Evolutionary conservation across 768 basidiomycete genomes (phyloP).

Genomic region (Cyclocybe cylindracea): DNA sequence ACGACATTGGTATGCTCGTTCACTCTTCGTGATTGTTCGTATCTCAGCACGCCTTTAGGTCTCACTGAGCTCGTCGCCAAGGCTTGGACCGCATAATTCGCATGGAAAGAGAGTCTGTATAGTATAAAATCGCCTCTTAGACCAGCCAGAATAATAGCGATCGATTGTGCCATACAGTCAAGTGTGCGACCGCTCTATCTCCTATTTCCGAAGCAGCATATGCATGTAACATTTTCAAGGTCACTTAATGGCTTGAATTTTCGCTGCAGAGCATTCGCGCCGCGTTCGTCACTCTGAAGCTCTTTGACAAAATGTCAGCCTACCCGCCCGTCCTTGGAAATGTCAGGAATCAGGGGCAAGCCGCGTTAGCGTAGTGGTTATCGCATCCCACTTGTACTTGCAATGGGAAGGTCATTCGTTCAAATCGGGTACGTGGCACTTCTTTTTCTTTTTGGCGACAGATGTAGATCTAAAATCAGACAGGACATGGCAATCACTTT

Average conservation of each 20-base stretch:
- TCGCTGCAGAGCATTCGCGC: no score
- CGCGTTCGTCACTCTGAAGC: no score
- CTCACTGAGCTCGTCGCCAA: slow-evolving; percentile 83
- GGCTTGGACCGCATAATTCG: slow-evolving; percentile 73
- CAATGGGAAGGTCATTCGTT: slow-evolving; percentile 47
- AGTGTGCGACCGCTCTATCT: no score
- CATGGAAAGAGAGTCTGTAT: no score
- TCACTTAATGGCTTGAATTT: no score
- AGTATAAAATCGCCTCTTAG: no score
- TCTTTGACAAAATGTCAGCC: no score
- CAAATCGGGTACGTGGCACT: slow-evolving; percentile 45
- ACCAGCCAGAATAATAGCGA: no score
- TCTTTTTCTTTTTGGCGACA: slow-evolving; percentile 12
- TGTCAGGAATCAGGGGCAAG: slow-evolving; percentile 1
- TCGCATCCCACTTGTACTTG: slow-evolving; percentile 42
- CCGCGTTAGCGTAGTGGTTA: slow-evolving; percentile 44
- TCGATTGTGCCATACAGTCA: no score
- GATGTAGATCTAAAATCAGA: neutral
- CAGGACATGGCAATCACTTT: neutral
- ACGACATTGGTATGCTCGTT: slow-evolving; percentile 82
- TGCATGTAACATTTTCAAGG: no score
- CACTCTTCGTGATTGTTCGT: neutral
- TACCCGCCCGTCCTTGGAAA: no score
- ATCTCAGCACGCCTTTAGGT: slow-evolving; percentile 45
- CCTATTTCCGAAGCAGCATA: no score